Conservation (phyloP, 768 basidiomycete species). For the Boletus pseudopeckii region DNA sequence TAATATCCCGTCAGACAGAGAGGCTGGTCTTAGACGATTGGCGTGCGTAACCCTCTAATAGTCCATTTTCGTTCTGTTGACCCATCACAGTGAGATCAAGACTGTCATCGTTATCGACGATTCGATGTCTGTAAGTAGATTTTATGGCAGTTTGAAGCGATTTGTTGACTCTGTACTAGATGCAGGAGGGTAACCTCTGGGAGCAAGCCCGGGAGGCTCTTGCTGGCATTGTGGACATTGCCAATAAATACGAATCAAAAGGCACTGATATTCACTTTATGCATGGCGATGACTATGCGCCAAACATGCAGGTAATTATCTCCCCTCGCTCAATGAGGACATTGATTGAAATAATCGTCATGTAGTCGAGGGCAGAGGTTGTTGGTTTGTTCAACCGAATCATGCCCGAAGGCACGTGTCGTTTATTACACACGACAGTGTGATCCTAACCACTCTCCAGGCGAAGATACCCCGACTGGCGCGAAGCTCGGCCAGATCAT, state of each 20-base stretch:
- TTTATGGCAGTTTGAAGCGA: not conserved
- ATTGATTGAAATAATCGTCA: not conserved
- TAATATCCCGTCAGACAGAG: too few species aligned
- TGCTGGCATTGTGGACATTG: constrained; percentile 37
- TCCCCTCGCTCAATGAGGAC: not conserved
- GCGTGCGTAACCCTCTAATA: constrained; percentile 6
- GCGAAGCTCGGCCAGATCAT: constrained; percentile 37
- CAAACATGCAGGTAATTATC: constrained; percentile 22
- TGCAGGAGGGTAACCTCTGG: constrained; percentile 42
- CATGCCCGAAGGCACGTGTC: constrained; percentile 20
- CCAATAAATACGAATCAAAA: constrained; percentile 34
- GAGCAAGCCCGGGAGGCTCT: constrained; percentile 39
- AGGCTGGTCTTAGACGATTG: too few species aligned
- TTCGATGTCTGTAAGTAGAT: constrained; percentile 34
- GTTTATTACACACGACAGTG: not conserved
- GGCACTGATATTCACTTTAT: constrained; percentile 44
- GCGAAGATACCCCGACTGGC: constrained; percentile 39
- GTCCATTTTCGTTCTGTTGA: not conserved
- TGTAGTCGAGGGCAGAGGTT: constrained; percentile 23
- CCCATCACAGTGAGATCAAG: constrained; percentile 34
- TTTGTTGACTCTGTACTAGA: constrained; percentile 23
- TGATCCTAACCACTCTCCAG: constrained; percentile 5
- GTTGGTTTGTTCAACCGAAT: constrained; percentile 24
- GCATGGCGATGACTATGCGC: constrained; percentile 32
- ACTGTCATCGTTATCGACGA: constrained; percentile 42